Percentiles rank a stretch among this genome's conserved stretches.
Conservation (phyloP, 257 asterid genomes). For the Solanum peruvianum region DNA sequence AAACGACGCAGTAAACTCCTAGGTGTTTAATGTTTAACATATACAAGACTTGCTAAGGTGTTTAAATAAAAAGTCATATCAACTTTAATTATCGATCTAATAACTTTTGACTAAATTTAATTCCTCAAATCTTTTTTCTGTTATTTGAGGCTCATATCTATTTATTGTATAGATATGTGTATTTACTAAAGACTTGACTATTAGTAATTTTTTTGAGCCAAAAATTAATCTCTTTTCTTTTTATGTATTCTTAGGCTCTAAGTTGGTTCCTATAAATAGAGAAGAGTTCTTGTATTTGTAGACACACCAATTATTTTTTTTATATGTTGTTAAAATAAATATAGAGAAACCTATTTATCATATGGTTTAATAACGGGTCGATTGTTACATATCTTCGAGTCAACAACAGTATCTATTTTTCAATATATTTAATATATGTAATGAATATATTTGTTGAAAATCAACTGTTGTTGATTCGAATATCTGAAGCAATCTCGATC, state of each 20-base stretch:
- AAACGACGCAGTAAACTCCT: too few species aligned
- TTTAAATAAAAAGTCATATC: not conserved
- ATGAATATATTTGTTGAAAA: not conserved
- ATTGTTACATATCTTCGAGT: not conserved
- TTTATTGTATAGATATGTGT: not conserved
- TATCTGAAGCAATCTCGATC: not conserved
- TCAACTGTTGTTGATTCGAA: not conserved
- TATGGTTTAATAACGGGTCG: not conserved
- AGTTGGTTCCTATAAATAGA: not conserved
- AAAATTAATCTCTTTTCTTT: not conserved
- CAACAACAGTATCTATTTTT: not conserved
- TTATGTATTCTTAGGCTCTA: not conserved
- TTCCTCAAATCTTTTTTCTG: not conserved
- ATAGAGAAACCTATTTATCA: not conserved
- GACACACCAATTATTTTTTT: not conserved
- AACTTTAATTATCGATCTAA: too few species aligned
- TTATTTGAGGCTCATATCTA: not conserved
- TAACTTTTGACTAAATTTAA: not conserved
- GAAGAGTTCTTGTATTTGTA: not conserved
- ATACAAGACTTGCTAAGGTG: not conserved
- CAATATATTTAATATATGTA: not conserved
- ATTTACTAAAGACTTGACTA: not conserved
- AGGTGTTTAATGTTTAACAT: too few species aligned
- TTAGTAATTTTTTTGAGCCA: not conserved
- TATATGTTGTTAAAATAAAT: too few species aligned